Evolutionary conservation across 306 rosid species (phyloP), one percentile per base, ranked within the genome.

Genomic region (Dicorynia guianensis): DNA sequence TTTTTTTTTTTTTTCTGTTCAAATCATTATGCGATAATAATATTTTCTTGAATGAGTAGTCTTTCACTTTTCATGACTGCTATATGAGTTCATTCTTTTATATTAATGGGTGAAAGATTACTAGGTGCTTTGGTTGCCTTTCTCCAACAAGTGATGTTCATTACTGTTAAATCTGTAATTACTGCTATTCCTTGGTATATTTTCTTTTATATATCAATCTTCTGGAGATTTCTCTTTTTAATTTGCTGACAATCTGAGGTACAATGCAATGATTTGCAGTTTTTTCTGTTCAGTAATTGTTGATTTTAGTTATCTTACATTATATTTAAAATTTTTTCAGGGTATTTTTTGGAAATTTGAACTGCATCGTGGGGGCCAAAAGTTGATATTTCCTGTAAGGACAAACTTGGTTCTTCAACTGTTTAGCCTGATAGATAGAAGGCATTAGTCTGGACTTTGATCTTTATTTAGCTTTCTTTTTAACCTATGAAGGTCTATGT

Each of bases 351-450:
- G 97, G 99, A 96, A 81, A 81, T 77, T 96, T 63, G 96, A 96
- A 80, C 80, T 92, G 87, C 87, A 83, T 71, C 97, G 99, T 0
- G 96, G 97, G 48, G 97, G 96, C 48, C 99, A 96, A 78, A 96
- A 92, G 89, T 79, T 96, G 72, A 79, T 92, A 69, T 33, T 90
- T 81, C 99, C 98, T 18, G 99, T 89, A 87, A 87, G 93, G 39
- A 76, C 38, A 69, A 8, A 80, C 77, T 74, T 61, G 48, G 38
- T 72, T 70, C 34, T 65, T 80, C 77, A 63, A 66, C 5, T 71
- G 60, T 69, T 72, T 53, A 54, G 20, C 64, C 67, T 63, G 17
- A 65, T 39, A 46, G 15, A 63, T 50, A 30, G 49, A 10, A 30
- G 53, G 34, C 39, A 20, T n/a, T 35, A 69, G 55, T 69, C 46